Conservation (phyloP, 2,329 filamentous ascomycete genomes). For the Massarina eburnea region DNA sequence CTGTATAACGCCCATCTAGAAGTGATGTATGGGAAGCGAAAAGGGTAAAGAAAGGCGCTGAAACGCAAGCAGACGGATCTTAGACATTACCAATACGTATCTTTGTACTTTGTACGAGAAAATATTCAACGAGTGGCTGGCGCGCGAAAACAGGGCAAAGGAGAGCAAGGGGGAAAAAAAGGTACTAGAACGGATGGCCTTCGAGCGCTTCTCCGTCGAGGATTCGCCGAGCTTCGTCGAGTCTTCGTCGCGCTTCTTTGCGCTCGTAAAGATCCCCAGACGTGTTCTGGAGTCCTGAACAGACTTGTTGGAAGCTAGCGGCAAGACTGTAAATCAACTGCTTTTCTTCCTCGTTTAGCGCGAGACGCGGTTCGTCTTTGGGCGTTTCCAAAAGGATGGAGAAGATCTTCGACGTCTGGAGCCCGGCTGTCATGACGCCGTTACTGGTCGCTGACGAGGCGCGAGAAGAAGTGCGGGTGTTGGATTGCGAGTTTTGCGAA, state of each 20-base stretch:
- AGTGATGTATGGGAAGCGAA: not conserved
- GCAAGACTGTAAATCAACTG: conserved; percentile 54
- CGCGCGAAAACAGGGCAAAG: too few relatives aligned
- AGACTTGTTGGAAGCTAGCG: conserved; percentile 58
- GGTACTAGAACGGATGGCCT: conserved; percentile 24
- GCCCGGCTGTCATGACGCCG: conserved; percentile 29
- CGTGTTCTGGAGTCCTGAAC: conserved; percentile 51
- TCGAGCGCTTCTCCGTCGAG: conserved; percentile 64
- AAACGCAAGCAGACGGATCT: conserved; percentile 22
- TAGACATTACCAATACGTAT: conserved; percentile 32
- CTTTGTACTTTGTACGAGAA: not conserved
- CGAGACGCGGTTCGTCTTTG: conserved; percentile 33
- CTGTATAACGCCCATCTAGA: conserved; percentile 5
- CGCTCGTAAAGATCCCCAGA: conserved; percentile 57
- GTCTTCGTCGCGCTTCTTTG: conserved; percentile 66
- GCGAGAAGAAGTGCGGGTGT: conserved; percentile 9
- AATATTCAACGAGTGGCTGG: conserved; percentile 6
- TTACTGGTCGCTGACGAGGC: conserved; percentile 32
- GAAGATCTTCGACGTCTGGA: conserved; percentile 45
- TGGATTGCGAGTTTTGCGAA: conserved; percentile 28
- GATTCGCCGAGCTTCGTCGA: conserved; percentile 73
- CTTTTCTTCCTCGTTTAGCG: conserved; percentile 57
- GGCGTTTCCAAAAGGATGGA: conserved; percentile 45
- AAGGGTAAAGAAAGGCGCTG: conserved; percentile 19
- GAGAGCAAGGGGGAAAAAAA: not conserved